A percentile compares a stretch with the other conserved stretches of the same genome.
Conservation (phyloP, 352 stramenopile genomes). For the Pilasporangium apinafurcum region DNA sequence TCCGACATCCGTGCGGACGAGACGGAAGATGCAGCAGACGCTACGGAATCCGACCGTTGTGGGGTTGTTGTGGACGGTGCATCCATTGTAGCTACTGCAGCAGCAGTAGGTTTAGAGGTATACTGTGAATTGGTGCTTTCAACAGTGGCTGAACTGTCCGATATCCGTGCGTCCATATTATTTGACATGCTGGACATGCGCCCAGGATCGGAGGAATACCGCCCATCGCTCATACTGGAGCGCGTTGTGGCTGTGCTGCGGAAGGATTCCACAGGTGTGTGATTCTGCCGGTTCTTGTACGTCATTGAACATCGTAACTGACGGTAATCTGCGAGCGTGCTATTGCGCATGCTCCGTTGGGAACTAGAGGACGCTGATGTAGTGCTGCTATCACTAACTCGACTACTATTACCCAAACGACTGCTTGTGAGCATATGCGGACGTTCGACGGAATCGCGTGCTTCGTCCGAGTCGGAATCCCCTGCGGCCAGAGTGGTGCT, state of each 20-base stretch:
- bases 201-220: constrained; percentile 6
- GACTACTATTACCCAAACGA: too few species aligned
- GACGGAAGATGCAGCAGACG: constrained; percentile 7
- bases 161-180: constrained; percentile 12
- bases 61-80: background rate
- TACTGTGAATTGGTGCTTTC: too few species aligned
- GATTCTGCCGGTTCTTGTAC: constrained; percentile 73
- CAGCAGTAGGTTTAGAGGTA: too few species aligned
- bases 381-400: too few species aligned
- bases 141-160: too few species aligned
- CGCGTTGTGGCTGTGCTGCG: constrained; percentile 11
- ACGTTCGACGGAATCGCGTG: too few species aligned
- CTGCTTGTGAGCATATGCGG: too few species aligned
- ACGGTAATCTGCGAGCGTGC: constrained; percentile 54
- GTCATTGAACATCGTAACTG: constrained; percentile 82
- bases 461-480: too few species aligned
- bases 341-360: constrained; percentile 8
- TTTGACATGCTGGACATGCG: constrained; percentile 19
- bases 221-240: constrained; percentile 1
- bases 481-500: too few species aligned
- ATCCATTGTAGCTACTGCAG: constrained; percentile 8
- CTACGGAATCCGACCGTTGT: constrained; percentile 18
- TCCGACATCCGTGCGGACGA: constrained; percentile 3
- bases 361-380: constrained; percentile 8
- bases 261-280: constrained; percentile 15